Evolutionary conservation across 2,329 filamentous ascomycete genomes (phyloP), one percentile per base, ranked within the genome.

Genomic region (Colletotrichum theobromicola): DNA sequence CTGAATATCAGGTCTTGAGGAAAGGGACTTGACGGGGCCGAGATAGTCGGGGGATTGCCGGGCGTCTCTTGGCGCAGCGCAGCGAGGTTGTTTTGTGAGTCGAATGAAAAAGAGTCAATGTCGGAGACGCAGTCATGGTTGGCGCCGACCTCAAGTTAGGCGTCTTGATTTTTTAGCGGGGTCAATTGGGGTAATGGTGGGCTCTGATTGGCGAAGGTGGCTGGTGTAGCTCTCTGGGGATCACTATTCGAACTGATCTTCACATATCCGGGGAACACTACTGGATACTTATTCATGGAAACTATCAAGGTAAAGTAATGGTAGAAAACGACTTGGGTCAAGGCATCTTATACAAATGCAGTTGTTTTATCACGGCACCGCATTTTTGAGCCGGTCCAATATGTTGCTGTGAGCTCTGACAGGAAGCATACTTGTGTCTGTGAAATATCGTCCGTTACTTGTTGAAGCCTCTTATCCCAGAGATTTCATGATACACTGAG

Each of bases 141-240:
- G 53, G 53, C 53, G 53, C 53, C 53, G 53, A 60, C 42, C n/a
- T 50, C 10, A n/a, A 50, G 30, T 30, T 50, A 15, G 37, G 53
- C 55, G 42, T 74, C 53, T 50, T 50, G 21, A 16, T 46, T 50
- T 58, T 42, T 62, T 50, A 42, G 72, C 32, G 60, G 60, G 34
- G 60, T 62, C 60, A 34, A 24, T 10, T 24, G 21, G 24, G 21
- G 60, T 50, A 26, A 42, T 42, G 13, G 30, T 62, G 34, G 12
- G 6, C 10, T 5, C 15, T 28, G 60, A n/a, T 62, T 62, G 2
- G 60, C 0, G 4, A n/a, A 13, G 24, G 13, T 30, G 24, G 7
- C 53, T 21, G n/a, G 42, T 50, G 42, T 13, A 21, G 42, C 42
- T 50, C n/a, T n/a, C n/a, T n/a, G n/a, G n/a, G n/a, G n/a, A n/a